A percentile compares a stretch with the other conserved stretches of the same genome.
Conservation (phyloP, 345 rosid genomes). For the Citrus hindsii region DNA sequence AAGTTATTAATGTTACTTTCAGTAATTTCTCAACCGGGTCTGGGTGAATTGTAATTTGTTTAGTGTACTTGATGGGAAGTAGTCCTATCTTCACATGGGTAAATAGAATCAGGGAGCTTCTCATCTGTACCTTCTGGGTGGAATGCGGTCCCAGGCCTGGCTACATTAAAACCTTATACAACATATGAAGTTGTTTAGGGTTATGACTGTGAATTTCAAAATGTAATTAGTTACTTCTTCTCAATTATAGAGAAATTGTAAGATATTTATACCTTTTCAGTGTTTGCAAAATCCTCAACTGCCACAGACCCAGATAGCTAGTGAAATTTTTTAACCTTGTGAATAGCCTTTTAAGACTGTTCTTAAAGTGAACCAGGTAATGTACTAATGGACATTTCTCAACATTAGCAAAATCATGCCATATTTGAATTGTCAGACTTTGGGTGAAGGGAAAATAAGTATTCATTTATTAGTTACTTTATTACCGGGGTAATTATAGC, state of each 20-base stretch:
- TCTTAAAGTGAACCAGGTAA: not conserved
- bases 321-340: not conserved
- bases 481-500: not conserved
- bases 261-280: not conserved
- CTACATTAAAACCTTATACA: not conserved
- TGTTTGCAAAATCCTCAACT: not conserved
- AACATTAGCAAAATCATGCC: not conserved
- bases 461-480: not conserved
- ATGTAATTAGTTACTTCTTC: not conserved
- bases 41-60: not conserved
- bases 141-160: not conserved
- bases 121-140: not conserved
- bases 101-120: not conserved
- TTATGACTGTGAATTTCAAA: not conserved
- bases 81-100: not conserved
- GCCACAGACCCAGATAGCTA: not conserved
- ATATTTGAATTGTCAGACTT: not conserved
- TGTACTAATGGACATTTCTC: not conserved
- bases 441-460: not conserved
- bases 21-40: not conserved
- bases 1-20: not conserved
- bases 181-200: not conserved
- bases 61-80: not conserved
- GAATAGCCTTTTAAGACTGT: not conserved
- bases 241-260: not conserved